Evolutionary conservation across 2,329 filamentous ascomycete species (phyloP), one percentile per base, ranked within the genome.

Genomic region (Fusarium succisae): DNA sequence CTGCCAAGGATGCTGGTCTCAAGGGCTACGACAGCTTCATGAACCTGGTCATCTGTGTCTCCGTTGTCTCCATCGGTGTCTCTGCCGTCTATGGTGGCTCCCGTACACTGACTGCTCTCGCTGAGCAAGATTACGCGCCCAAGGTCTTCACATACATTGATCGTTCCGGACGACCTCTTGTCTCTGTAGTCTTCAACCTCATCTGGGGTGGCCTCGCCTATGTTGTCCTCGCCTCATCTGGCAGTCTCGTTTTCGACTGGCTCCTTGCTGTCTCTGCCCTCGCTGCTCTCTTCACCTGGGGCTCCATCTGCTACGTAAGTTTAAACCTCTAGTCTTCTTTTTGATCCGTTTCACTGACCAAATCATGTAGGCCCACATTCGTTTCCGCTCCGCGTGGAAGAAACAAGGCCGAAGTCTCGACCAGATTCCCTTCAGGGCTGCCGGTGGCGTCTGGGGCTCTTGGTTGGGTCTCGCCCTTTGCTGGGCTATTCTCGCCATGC

Each of bases 221-320:
- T 62, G 76, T 89, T 39, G 85, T 84, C 67, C 79, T 86, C 3
- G 82, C 80, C 8, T 81, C 86, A 3, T 81, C 82, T 1, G 89
- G 89, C 47, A 79, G 81, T 10, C 80, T 83, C 0, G 87, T 92
- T 20, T 91, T 93, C 62, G 86, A 88, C 71, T 92, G 91, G 91
- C 87, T 93, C 5, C 86, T 90, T 32, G 88, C 91, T 11, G 83
- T 92, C 18, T 91, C 90, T 6, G 91, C 89, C 61, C 86, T 92
- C 4, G 87, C 88, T 18, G 86, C 89, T 30, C 85, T 92, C 50
- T 92, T 92, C 80, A 89, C 90, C 22, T 93, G 91, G 91, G 89
- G 86, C 28, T 90, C 87, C 51, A 91, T 93, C 76, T 91, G 90
- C 79, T 89, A 69, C 22, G 77, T 78, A 38, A 18, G 55, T 35